Conservation (phyloP, 2,329 filamentous ascomycete genomes). For the Venturia pyrina region DNA sequence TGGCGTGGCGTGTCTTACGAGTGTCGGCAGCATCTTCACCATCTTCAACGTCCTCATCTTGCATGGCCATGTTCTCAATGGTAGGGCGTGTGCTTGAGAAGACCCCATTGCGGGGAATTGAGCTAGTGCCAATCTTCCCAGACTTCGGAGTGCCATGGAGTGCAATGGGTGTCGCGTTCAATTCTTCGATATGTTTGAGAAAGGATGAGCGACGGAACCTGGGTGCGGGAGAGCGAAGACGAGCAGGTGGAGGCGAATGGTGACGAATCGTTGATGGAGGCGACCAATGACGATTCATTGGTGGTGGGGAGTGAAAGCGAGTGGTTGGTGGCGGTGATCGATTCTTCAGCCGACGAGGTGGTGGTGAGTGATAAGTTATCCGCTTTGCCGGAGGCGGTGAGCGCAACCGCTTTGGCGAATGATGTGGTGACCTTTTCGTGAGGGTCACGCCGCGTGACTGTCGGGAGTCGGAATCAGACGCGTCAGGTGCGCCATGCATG, state of each 20-base stretch:
- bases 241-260: constrained; percentile 38
- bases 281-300: constrained; percentile 15
- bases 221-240: constrained; percentile 58
- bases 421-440: constrained; percentile 35
- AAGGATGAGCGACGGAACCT: constrained; percentile 42
- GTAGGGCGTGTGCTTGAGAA: constrained; percentile 32
- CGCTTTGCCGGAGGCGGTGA: constrained; percentile 37
- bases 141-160: constrained; percentile 55
- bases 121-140: constrained; percentile 60
- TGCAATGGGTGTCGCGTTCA: constrained; percentile 33
- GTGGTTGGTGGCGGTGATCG: constrained; percentile 31
- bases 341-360: constrained; percentile 50
- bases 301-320: constrained; percentile 60
- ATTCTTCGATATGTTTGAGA: constrained; percentile 17
- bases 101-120: constrained; percentile 63
- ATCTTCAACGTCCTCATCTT: constrained; percentile 32
- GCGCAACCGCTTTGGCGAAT: constrained; percentile 53
- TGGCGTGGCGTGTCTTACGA: constrained; percentile 74
- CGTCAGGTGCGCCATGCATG: constrained; percentile 63
- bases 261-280: constrained; percentile 15
- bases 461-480: constrained; percentile 43
- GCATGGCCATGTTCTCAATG: constrained; percentile 32
- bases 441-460: constrained; percentile 6
- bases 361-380: constrained; percentile 26
- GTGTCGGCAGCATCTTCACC: constrained; percentile 25